Percentiles rank a stretch among this genome's conserved stretches.
phyloP scores from a whole-genome alignment of 805 yeast genomes.

The Yamadazyma ubonensis region DNA sequence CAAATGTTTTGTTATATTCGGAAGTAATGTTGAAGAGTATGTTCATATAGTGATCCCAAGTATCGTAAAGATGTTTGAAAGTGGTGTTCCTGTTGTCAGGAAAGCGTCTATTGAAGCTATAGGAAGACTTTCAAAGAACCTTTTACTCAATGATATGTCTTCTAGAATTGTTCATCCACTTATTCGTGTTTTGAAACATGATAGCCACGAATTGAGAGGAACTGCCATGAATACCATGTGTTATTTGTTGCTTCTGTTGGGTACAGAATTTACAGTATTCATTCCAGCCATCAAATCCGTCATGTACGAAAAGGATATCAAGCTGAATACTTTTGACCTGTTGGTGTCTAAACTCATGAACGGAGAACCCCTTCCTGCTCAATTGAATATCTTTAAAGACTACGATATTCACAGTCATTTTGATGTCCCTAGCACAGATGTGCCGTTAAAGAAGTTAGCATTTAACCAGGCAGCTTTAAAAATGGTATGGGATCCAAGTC shows the following conservation, averaged over 20 bases:
- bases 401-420: slow-evolving; percentile 40
- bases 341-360: slow-evolving; percentile 73
- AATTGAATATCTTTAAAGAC: slow-evolving; percentile 66
- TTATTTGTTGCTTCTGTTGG: slow-evolving; percentile 74
- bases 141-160: slow-evolving; percentile 81
- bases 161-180: slow-evolving; percentile 88
- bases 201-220: slow-evolving; percentile 56
- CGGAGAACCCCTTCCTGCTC: slow-evolving; percentile 84
- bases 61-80: slow-evolving; percentile 77
- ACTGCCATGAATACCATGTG: slow-evolving; percentile 79
- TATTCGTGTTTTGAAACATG: slow-evolving; percentile 58
- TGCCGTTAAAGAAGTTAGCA: slow-evolving; percentile 72
- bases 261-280: slow-evolving; percentile 79
- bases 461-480: slow-evolving; percentile 63
- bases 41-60: slow-evolving; percentile 86
- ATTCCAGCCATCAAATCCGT: slow-evolving; percentile 77
- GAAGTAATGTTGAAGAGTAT: slow-evolving; percentile 84
- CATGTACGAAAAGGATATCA: slow-evolving; percentile 59
- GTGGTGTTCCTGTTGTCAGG: slow-evolving; percentile 57
- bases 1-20: slow-evolving; percentile 81
- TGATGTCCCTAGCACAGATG: slow-evolving; percentile 62
- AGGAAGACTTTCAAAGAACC: slow-evolving; percentile 73
- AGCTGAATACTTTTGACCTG: slow-evolving; percentile 75
- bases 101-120: slow-evolving; percentile 77
- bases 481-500: slow-evolving; percentile 89